Base-by-base conservation (phyloP, 805 yeast species). In the Metschnikowia peoriensis region DNA sequence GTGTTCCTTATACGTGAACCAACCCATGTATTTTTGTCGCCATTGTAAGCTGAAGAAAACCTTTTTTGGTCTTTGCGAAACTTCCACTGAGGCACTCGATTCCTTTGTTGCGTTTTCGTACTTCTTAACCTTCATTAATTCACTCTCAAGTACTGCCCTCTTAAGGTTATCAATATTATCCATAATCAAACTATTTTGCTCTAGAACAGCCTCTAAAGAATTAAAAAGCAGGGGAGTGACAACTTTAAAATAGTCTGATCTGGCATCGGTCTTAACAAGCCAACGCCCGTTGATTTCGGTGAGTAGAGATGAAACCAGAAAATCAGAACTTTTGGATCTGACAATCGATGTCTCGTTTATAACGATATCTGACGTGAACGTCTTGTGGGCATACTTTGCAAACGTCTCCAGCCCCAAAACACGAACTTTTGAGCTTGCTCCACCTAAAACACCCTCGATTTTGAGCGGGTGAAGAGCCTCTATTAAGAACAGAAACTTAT, bases 1-100 rank as follows among this genome's bases (percentile, higher is more conserved):
- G 27, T 63, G 68, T 12, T 67, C 69, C 12, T 65, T 54, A 46
- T 67, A 61, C 7, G 73, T 62, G 0, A 76, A 66, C 22, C 76
- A 41, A 4, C 75, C 76, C 41, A 69, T 61, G 50, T 74, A 75
- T 34, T 74, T 72, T 44, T 68, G 71, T 1, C 59, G 46, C 34
- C 68, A 52, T 6, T 61, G 59, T 12, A 65, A 34, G 39, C 61
- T 67, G 47, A 67, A 64, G 4, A 64, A 38, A 67, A 22, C 2
- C 50, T 43, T 11, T 16, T 16, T 9, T 17, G 22, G 10, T 12
- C 15, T 41, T n/a, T 28, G 22, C 22, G 22, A 22, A 22, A 22
- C 22, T 27, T 9, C 34, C 11, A 16, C 11, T 10, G 5, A 35
- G 9, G 6, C 35, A 28, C 41, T 12, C 7, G 12, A 35, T 22